These are phyloP conservation scores for Aaosphaeria pasadenensis DNA, from an alignment of 2,329 filamentous ascomycete species.

Conservation along the genomic window DNA sequence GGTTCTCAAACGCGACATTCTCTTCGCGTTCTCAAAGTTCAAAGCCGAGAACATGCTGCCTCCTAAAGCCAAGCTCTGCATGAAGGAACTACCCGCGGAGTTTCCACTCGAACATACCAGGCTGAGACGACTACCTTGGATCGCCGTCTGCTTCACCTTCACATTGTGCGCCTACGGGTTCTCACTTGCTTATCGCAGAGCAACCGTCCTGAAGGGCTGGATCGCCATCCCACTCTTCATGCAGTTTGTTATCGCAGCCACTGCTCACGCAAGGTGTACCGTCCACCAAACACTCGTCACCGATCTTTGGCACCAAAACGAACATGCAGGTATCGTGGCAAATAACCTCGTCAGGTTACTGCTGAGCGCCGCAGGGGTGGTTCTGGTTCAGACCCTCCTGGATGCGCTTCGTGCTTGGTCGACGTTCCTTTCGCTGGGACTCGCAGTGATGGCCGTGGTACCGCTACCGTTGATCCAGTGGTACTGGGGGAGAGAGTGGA, in stretches of 20 bases:
- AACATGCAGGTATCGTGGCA: conserved; percentile 61
- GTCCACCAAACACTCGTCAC: conserved; percentile 63
- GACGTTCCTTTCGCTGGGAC: conserved; percentile 23
- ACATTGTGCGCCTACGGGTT: conserved; percentile 38
- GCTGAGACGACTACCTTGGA: conserved; percentile 39
- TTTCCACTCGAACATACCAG: conserved; percentile 43
- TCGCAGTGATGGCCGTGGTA: conserved; percentile 9
- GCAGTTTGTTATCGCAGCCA: conserved; percentile 32
- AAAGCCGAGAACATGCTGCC: conserved; percentile 27
- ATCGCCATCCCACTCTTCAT: conserved; percentile 12
- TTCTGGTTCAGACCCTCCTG: conserved; percentile 60
- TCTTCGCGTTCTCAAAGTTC: conserved; percentile 32
- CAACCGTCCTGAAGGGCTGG: conserved; percentile 10
- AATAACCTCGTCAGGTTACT: conserved; percentile 64
- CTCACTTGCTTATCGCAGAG: conserved; percentile 29
- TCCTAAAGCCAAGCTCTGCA: conserved; percentile 15
- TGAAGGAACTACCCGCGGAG: conserved; percentile 22
- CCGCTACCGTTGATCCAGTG: conserved; percentile 10
- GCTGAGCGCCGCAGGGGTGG: conserved; percentile 58
- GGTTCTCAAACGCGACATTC: conserved; percentile 43
- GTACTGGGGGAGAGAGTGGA: conserved; percentile 11
- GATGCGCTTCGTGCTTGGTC: conserved; percentile 57
- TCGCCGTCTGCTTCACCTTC: conserved; percentile 36
- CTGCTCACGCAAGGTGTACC: conserved; percentile 40
- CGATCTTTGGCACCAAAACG: conserved; percentile 60